phyloP scores from a whole-genome alignment of 495 filamentous ascomycete genomes.

The Penicillium arizonense region DNA sequence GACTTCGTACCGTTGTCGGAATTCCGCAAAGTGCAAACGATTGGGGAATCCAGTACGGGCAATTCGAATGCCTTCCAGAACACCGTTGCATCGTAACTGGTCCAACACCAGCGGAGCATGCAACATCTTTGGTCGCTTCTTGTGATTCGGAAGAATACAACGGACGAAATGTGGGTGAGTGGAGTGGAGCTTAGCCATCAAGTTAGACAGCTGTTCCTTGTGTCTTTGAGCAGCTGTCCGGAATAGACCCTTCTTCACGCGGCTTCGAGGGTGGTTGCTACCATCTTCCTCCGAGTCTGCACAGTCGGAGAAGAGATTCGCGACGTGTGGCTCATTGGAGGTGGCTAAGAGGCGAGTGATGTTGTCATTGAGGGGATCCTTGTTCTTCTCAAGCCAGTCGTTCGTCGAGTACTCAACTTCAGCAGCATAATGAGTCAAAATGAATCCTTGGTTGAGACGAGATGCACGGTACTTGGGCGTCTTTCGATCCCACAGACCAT shows the following conservation, averaged over 20 bases:
- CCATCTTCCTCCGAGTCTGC: conserved; percentile 72
- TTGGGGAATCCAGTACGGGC: conserved; percentile 99
- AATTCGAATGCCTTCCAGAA: conserved; percentile 96
- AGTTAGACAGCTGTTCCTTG: conserved; percentile 91
- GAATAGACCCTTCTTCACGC: conserved; percentile 97
- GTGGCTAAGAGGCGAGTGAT: conserved; percentile 81
- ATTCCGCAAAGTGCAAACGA: conserved; percentile 86
- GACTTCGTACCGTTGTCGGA: conserved; percentile 96
- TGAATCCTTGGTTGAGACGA: conserved; percentile 86
- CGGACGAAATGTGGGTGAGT: conserved; percentile 99
- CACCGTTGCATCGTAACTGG: conserved; percentile 96
- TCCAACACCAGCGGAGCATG: conserved; percentile 87
- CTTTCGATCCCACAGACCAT: conserved; percentile 94
- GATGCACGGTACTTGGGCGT: conserved; percentile 89
- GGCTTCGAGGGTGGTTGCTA: conserved; percentile 61
- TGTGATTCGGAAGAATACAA: conserved; percentile 98
- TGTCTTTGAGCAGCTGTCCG: conserved; percentile 95
- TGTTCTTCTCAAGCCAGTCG: conserved; percentile 98
- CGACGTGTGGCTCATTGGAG: conserved; percentile 79
- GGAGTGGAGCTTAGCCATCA: conserved; percentile 94
- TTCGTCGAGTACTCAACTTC: conserved; percentile 96
- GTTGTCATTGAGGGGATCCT: conserved; percentile 97
- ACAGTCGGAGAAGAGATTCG: conserved; percentile 84
- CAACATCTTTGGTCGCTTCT: conserved; percentile 93
- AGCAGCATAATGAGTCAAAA: conserved; percentile 97